These are phyloP conservation scores for Aspergillus steynii DNA, from an alignment of 495 filamentous ascomycete genomes.

Conservation along the genomic window DNA sequence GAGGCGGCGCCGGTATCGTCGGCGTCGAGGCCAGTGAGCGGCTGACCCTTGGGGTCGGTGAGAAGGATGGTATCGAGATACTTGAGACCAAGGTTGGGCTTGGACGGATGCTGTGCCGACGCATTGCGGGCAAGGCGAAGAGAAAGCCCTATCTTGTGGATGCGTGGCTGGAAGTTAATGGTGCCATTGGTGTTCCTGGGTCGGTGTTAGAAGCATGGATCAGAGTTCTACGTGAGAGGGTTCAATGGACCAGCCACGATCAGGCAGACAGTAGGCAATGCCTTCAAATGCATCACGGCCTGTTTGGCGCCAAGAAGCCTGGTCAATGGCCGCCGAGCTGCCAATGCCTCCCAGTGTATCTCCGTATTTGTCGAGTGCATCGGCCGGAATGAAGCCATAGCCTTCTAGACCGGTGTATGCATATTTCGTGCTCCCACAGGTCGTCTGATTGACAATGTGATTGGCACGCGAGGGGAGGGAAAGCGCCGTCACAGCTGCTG, in stretches of 20 bases:
- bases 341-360: constrained; percentile 74
- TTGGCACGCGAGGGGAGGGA: neutral
- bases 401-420: constrained; percentile 70
- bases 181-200: constrained; percentile 71
- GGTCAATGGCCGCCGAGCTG: constrained; percentile 65
- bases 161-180: constrained; percentile 68
- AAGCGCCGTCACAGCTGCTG: constrained; percentile 16
- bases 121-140: constrained; percentile 56
- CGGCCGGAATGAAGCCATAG: constrained; percentile 62
- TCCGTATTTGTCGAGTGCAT: constrained; percentile 67
- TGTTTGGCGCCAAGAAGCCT: constrained; percentile 60
- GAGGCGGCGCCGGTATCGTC: constrained; percentile 53
- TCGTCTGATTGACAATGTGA: constrained; percentile 50
- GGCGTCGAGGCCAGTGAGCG: constrained; percentile 70
- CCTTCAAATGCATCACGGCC: constrained; percentile 59
- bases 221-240: constrained; percentile 1
- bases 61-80: constrained; percentile 72
- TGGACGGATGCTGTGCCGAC: constrained; percentile 55
- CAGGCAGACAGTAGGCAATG: constrained; percentile 64
- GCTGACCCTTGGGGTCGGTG: constrained; percentile 64
- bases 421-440: constrained; percentile 65
- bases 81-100: constrained; percentile 62
- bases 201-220: constrained; percentile 21
- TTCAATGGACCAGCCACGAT: constrained; percentile 63
- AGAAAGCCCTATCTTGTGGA: constrained; percentile 68